Conservation (phyloP, 2,329 filamentous ascomycete genomes). For the Diaporthe sp. region DNA sequence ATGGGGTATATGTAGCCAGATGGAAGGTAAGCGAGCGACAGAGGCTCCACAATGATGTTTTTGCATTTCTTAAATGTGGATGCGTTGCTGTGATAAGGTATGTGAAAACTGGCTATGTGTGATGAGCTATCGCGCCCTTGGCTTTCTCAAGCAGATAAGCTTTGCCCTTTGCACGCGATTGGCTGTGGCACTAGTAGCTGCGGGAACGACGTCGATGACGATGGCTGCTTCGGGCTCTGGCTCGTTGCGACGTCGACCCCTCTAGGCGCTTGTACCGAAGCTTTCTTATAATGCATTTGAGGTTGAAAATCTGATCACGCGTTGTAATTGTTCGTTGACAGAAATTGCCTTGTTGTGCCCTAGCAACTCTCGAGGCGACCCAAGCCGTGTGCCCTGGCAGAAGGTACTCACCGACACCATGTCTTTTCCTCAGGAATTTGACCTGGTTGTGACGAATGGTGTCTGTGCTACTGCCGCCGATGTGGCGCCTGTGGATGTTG, state of each 20-base stretch:
- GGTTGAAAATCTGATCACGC: neutral
- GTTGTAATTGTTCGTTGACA: neutral
- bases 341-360: neutral
- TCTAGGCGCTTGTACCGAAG: neutral
- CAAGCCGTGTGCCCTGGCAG: too few relatives aligned
- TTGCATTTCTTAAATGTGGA: too few relatives aligned
- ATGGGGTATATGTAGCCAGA: too few relatives aligned
- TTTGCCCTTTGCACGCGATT: conserved; percentile 11
- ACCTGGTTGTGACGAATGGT: conserved; percentile 55
- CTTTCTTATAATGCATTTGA: neutral
- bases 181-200: neutral
- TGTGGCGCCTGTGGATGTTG: conserved; percentile 52
- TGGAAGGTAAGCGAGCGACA: too few relatives aligned
- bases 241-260: too few relatives aligned
- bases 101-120: neutral
- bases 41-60: too few relatives aligned
- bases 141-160: neutral
- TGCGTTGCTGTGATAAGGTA: too few relatives aligned
- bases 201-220: conserved; percentile 11
- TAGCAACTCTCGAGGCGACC: neutral
- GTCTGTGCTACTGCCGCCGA: conserved; percentile 55
- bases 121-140: neutral
- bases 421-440: conserved; percentile 40
- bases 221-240: neutral
- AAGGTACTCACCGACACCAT: neutral